Percentiles rank a stretch among this genome's conserved stretches.
Evolutionary conservation across 768 basidiomycete species (phyloP).

Genomic region (Suillus variegatus): DNA sequence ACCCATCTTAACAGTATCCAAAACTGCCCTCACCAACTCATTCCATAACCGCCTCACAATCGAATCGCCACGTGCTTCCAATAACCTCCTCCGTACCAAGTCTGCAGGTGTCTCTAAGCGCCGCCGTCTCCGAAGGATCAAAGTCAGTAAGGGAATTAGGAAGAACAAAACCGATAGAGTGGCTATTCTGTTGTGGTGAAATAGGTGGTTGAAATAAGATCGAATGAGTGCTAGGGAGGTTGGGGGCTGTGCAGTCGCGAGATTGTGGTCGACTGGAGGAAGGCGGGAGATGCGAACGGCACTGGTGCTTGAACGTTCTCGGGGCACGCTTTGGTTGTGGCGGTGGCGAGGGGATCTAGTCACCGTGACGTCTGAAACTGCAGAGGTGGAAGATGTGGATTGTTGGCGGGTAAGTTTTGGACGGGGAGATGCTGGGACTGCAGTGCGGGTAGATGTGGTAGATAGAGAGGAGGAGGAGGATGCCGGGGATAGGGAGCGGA

Average conservation of each 20-base stretch:
- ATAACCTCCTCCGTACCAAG: constrained; percentile 56
- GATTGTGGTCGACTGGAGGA: constrained; percentile 7
- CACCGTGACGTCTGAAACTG: constrained; percentile 27
- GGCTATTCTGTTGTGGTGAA: constrained; percentile 46
- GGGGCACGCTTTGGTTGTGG: constrained; percentile 12
- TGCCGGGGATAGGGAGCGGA: constrained; percentile 46
- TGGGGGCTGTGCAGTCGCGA: constrained; percentile 20
- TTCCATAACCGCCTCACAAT: constrained; percentile 47
- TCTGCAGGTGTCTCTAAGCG: constrained; percentile 44
- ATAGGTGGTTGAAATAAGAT: constrained; percentile 48
- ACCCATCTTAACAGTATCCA: constrained; percentile 75
- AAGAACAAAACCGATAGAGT: constrained; percentile 46
- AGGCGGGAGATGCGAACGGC: constrained; percentile 15
- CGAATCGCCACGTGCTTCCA: constrained; percentile 39
- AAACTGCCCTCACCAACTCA: constrained; percentile 51
- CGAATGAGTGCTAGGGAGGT: constrained; percentile 45
- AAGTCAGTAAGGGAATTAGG: constrained; percentile 43
- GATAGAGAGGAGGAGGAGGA: constrained; percentile 72
- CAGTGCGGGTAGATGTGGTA: constrained; percentile 71
- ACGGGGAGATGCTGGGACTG: constrained; percentile 46
- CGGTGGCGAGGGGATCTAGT: constrained; percentile 18
- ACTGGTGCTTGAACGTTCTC: constrained; percentile 17
- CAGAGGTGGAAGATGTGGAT: constrained; percentile 23
- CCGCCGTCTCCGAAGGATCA: constrained; percentile 53
- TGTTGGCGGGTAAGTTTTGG: constrained; percentile 18